Evolutionary conservation across 257 asterid genomes (phyloP), one percentile per base, ranked within the genome.

Genomic region (Penstemon eatonii): DNA sequence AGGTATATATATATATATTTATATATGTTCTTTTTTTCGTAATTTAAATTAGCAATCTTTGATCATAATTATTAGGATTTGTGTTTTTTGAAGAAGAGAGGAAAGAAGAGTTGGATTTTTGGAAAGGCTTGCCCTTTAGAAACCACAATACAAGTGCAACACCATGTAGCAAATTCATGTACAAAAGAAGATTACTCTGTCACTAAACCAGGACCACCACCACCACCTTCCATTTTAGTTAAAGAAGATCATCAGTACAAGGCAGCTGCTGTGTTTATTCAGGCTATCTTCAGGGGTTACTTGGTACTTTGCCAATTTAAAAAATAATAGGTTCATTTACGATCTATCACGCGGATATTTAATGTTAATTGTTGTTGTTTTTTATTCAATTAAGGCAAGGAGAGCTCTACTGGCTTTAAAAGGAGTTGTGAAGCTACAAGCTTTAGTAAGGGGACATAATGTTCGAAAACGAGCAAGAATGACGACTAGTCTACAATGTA

Each of bases 401-500:
- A 84, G 83, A 66, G 99, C 99, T 33, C 82, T 87, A 8, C 37
- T 77, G 65, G 97, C 96, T 1, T 75, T 93, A 44, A 85, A 80
- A 76, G 99, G 99, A 0, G 69, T 93, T 1, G 99, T 93, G 49
- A 85, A 81, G 75, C 80, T 93, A 65, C 97, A 93, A 83, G 97
- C 97, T 3, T 54, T 93, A 6, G 78, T 89, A 73, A 79, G 99
- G 70, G 99, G 96, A 3, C 83, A 87, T 64, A 85, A 77, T 12
- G 96, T 89, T 2, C 83, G 99, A 6, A 88, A 75, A 73, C 82
- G 91, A 65, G 91, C 99, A 6, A 87, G 87, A 59, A 80, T 74
- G 89, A 91, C 97, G 1, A 25, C 33, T 25, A 2, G 33, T 25
- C 96, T 91, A 43, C 82, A 79, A 25, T 88, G 95, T 58, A 82